These are phyloP conservation scores for Naganishia antarctica DNA, from an alignment of 768 basidiomycete genomes.

Conservation along the genomic window DNA sequence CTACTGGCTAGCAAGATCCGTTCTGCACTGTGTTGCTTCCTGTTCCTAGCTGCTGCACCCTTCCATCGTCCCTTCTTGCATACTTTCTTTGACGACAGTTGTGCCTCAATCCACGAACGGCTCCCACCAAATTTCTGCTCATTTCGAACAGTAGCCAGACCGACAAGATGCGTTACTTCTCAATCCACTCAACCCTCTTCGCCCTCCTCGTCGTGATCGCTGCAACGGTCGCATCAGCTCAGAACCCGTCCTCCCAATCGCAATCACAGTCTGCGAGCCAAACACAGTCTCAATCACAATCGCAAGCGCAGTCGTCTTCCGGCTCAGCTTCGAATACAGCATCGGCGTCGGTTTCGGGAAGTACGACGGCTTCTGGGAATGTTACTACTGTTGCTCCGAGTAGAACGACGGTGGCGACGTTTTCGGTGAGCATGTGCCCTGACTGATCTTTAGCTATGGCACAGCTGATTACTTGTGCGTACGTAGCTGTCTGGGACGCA, in stretches of 20 bases:
- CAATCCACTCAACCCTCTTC: background rate
- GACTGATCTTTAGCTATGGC: background rate
- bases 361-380: background rate
- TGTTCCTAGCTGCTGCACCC: background rate
- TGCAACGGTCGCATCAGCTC: background rate
- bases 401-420: conserved; percentile 21
- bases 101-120: too few relatives aligned
- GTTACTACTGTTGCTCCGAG: conserved; percentile 14
- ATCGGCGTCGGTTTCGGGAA: conserved; percentile 14
- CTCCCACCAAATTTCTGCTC: too few relatives aligned
- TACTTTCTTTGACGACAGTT: too few relatives aligned
- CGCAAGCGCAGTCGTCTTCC: background rate
- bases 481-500: conserved; percentile 17
- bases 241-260: background rate
- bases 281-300: background rate
- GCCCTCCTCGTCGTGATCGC: background rate
- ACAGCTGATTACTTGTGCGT: background rate
- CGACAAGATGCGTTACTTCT: conserved; percentile 2
- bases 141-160: too few relatives aligned
- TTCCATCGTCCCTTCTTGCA: background rate
- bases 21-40: background rate
- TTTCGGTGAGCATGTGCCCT: conserved; percentile 12
- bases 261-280: conserved; percentile 3
- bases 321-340: conserved; percentile 6
- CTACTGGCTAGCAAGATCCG: too few relatives aligned